phyloP scores from a whole-genome alignment of 768 basidiomycete genomes.

The Tulasnella sp. region DNA sequence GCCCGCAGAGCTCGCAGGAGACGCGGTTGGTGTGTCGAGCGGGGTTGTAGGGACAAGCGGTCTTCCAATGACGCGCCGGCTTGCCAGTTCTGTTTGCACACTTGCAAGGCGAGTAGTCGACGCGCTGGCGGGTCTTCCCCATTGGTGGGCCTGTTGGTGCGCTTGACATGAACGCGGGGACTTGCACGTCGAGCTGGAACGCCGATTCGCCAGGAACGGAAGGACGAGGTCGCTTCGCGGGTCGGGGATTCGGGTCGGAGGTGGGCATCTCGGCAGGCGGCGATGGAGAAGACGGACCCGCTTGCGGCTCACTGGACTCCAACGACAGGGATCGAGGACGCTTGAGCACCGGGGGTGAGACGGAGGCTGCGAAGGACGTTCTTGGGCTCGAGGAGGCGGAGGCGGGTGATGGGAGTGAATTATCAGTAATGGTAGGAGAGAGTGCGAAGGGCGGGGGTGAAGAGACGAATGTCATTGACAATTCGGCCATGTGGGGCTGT shows the following conservation, averaged over 20 bases:
- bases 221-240: background rate
- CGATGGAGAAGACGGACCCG: background rate
- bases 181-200: constrained; percentile 8
- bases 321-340: background rate
- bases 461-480: background rate
- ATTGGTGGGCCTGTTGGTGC: background rate
- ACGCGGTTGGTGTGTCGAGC: background rate
- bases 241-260: background rate
- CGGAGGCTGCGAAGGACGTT: background rate
- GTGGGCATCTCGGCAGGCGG: background rate
- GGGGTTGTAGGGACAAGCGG: background rate
- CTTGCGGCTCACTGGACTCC: background rate
- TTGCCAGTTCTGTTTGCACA: background rate
- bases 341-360: background rate
- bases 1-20: background rate
- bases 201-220: background rate
- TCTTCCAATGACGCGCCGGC: background rate
- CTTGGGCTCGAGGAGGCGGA: background rate
- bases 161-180: background rate
- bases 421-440: background rate
- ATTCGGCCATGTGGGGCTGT: background rate
- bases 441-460: background rate
- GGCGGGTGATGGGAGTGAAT: background rate
- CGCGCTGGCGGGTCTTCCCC: background rate
- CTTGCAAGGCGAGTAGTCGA: constrained; percentile 3